phyloP scores from a whole-genome alignment of 345 rosid species.

The Hevea brasiliensis region DNA sequence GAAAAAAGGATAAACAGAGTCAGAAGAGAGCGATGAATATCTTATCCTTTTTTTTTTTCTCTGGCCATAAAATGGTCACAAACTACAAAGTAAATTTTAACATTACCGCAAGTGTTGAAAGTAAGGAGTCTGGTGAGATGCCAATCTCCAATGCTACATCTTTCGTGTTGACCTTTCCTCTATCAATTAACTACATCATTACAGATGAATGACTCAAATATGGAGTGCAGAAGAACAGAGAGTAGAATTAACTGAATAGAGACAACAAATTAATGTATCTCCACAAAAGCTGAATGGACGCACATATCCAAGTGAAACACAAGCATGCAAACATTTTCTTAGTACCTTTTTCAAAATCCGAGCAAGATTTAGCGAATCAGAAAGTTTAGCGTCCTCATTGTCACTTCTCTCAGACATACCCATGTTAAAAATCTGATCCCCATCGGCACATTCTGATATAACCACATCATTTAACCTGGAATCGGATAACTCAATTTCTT shows the following conservation, averaged over 20 bases:
- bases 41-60: background rate
- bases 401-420: slow-evolving; percentile 42
- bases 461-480: slow-evolving; percentile 36
- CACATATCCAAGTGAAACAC: background rate
- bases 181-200: slow-evolving; percentile 65
- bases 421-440: slow-evolving; percentile 27
- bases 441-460: slow-evolving; percentile 46
- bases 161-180: slow-evolving; percentile 75
- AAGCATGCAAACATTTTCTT: background rate
- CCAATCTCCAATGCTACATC: slow-evolving; percentile 81
- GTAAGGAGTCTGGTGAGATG: slow-evolving; percentile 59
- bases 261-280: background rate
- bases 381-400: slow-evolving; percentile 38
- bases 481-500: slow-evolving; percentile 44
- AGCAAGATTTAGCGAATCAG: slow-evolving; percentile 50
- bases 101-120: slow-evolving; percentile 63
- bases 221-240: background rate
- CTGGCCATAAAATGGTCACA: slow-evolving; percentile 6
- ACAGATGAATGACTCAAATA: slow-evolving; percentile 27
- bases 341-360: slow-evolving; percentile 75
- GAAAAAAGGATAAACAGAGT: slow-evolving; percentile 19
- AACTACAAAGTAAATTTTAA: slow-evolving; percentile 13
- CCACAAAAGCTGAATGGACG: background rate
- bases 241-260: background rate
- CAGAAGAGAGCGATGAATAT: slow-evolving; percentile 2